Conservation (phyloP, 2,329 filamentous ascomycete species). For the Diaporthe sp. region DNA sequence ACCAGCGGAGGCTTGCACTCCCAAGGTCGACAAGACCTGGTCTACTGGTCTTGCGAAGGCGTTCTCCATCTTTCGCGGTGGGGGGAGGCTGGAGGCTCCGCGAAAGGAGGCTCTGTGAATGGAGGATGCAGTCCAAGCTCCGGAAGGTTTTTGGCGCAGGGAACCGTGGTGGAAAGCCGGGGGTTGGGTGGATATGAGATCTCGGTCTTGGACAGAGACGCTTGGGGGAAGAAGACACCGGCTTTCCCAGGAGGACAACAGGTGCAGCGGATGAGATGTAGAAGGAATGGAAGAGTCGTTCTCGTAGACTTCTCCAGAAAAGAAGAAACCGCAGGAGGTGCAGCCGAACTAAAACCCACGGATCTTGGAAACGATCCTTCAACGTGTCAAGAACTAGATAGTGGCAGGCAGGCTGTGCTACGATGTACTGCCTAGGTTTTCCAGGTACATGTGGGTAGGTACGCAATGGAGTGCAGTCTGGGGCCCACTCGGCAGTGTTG, state of each 20-base stretch:
- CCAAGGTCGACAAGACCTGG: conserved; percentile 70
- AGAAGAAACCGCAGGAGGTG: conserved; percentile 4
- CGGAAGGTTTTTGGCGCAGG: conserved; percentile 14
- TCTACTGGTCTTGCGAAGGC: conserved; percentile 70
- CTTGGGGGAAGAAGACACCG: not conserved
- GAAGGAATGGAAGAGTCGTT: conserved; percentile 21
- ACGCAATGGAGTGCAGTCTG: not conserved
- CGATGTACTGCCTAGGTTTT: conserved; percentile 25
- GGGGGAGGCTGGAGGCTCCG: conserved; percentile 14
- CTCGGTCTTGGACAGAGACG: not conserved
- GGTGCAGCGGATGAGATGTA: not conserved
- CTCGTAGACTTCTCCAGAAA: not conserved
- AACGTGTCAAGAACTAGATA: conserved; percentile 38
- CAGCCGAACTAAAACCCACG: conserved; percentile 12
- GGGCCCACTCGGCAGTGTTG: conserved; percentile 22
- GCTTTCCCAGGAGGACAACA: conserved; percentile 18
- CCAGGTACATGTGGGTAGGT: conserved; percentile 28
- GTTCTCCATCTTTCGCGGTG: conserved; percentile 65
- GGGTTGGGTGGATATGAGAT: conserved; percentile 21
- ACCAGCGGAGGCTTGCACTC: conserved; percentile 66
- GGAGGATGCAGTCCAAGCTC: conserved; percentile 38
- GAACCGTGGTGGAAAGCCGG: conserved; percentile 21
- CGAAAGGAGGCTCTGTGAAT: conserved; percentile 29
- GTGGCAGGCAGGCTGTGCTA: conserved; percentile 26
- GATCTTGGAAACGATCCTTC: conserved; percentile 26